phyloP scores from a whole-genome alignment of 2,329 filamentous ascomycete species.

The Phyllosticta citriasiana region DNA sequence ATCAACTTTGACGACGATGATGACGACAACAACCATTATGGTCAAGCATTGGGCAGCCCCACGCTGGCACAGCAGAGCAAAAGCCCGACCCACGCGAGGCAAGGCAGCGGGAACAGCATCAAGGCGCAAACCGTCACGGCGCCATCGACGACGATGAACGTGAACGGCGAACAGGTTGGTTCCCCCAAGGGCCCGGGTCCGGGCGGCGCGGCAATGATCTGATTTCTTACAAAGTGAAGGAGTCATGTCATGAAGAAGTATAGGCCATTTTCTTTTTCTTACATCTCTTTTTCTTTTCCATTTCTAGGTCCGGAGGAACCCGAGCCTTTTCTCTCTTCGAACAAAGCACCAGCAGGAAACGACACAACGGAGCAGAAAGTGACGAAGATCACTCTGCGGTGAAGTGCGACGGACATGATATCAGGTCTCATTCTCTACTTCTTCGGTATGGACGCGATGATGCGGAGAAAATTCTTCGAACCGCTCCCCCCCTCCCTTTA shows the following conservation, averaged over 20 bases:
- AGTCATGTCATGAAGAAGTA: not conserved
- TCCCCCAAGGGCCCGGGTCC: constrained; percentile 6
- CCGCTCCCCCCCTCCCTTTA: not conserved
- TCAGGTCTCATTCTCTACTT: not conserved
- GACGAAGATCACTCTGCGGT: not conserved
- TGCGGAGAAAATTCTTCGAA: not conserved
- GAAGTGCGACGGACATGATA: not conserved
- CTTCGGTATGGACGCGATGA: not conserved
- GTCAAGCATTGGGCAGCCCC: not conserved
- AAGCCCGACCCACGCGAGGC: not conserved
- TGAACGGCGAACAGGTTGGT: constrained; percentile 4
- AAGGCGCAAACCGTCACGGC: constrained; percentile 1
- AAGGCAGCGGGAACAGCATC: not conserved
- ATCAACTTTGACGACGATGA: constrained; percentile 22
- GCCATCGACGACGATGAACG: constrained; percentile 2
- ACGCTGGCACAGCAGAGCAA: not conserved
- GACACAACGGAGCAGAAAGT: not conserved
- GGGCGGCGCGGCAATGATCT: constrained; percentile 10
- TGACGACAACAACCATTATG: not conserved
- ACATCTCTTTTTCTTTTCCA: too few species aligned
- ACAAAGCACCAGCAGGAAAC: not conserved
- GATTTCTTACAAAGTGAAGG: not conserved
- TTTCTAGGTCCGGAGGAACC: not conserved
- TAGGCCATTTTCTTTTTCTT: not conserved
- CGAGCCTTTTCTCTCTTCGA: not conserved